phyloP scores from a whole-genome alignment of 371 early-diverging fungal species.

The Mortierella sp. region DNA sequence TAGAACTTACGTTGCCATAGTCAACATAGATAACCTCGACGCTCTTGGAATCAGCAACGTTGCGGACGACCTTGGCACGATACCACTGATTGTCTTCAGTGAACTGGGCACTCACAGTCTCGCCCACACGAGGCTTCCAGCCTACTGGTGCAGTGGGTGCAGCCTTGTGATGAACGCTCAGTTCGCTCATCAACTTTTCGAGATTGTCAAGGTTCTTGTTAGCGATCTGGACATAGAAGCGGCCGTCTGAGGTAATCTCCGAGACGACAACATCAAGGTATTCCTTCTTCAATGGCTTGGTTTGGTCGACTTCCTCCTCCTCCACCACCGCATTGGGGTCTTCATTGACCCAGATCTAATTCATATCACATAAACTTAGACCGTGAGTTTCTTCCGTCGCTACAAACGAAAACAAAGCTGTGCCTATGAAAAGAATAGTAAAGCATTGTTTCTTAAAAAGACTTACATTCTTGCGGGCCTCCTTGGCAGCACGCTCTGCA shows the following conservation, averaged over 20 bases:
- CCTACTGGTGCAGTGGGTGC: conserved; percentile 52
- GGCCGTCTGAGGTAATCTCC: conserved; percentile 78
- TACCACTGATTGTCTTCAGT: conserved; percentile 91
- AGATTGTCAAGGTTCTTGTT: conserved; percentile 76
- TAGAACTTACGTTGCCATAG: conserved; percentile 84
- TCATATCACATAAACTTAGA: too few relatives aligned
- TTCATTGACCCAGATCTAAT: conserved; percentile 34
- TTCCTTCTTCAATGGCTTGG: conserved; percentile 68
- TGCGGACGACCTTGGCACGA: conserved; percentile 85
- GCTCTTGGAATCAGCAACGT: conserved; percentile 67
- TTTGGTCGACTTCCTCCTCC: conserved; percentile 47
- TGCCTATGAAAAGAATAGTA: too few relatives aligned
- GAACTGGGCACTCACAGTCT: conserved; percentile 85
- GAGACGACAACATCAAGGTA: conserved; percentile 86
- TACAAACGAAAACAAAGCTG: conserved; percentile 6
- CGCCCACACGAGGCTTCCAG: conserved; percentile 75
- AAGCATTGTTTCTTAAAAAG: too few relatives aligned
- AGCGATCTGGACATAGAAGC: conserved; percentile 83
- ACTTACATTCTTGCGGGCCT: conserved; percentile 65
- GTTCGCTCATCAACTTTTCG: conserved; percentile 85
- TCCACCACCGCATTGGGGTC: conserved; percentile 54
- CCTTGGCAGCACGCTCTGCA: conserved; percentile 85
- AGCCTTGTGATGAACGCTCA: conserved; percentile 72
- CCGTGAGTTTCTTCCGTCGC: too few relatives aligned
- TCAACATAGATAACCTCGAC: conserved; percentile 88